Evolutionary conservation across 1,139 yeast species (phyloP).

Genomic region (Nakaseomyces uthaithaninus): DNA sequence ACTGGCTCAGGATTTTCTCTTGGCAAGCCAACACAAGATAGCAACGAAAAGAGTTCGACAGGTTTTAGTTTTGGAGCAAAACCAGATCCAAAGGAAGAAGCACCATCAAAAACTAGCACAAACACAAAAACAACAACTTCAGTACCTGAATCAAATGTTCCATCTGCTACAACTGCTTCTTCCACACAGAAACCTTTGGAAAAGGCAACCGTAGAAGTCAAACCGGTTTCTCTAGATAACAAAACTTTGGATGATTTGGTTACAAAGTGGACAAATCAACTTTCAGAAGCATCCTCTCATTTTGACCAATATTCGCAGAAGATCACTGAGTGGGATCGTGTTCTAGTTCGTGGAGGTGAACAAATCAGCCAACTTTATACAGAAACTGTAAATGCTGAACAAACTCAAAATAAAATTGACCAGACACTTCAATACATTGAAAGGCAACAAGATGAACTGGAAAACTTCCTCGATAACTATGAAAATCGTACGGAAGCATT

Average conservation of each 20-base stretch:
- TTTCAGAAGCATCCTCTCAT: slow-evolving; percentile 61
- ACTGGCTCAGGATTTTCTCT: slow-evolving; percentile 9
- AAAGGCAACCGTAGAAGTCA: slow-evolving; percentile 46
- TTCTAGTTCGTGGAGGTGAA: slow-evolving; percentile 76
- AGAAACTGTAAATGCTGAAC: slow-evolving; percentile 76
- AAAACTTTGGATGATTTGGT: slow-evolving; percentile 89
- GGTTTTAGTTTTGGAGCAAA: slow-evolving; percentile 10
- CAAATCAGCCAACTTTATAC: slow-evolving; percentile 71
- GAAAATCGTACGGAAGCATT: slow-evolving; percentile 74
- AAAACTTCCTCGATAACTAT: slow-evolving; percentile 69
- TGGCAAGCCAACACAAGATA: slow-evolving; percentile 9
- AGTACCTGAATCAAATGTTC: slow-evolving; percentile 7
- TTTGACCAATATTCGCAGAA: slow-evolving; percentile 72
- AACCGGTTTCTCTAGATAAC: slow-evolving; percentile 75
- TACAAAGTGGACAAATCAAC: slow-evolving; percentile 85
- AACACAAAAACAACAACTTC: slow-evolving; percentile 14
- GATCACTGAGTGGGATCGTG: slow-evolving; percentile 77
- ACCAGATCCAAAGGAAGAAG: slow-evolving; percentile 19
- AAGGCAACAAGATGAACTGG: slow-evolving; percentile 88
- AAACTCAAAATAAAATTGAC: slow-evolving; percentile 75
- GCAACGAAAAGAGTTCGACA: slow-evolving; percentile 12
- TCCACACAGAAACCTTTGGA: slow-evolving; percentile 19
- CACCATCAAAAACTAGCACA: too few species aligned
- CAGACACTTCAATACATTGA: slow-evolving; percentile 80
- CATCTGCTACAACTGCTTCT: not conserved